Conservation (phyloP, 352 stramenopile genomes). For the Globisporangium canariense region DNA sequence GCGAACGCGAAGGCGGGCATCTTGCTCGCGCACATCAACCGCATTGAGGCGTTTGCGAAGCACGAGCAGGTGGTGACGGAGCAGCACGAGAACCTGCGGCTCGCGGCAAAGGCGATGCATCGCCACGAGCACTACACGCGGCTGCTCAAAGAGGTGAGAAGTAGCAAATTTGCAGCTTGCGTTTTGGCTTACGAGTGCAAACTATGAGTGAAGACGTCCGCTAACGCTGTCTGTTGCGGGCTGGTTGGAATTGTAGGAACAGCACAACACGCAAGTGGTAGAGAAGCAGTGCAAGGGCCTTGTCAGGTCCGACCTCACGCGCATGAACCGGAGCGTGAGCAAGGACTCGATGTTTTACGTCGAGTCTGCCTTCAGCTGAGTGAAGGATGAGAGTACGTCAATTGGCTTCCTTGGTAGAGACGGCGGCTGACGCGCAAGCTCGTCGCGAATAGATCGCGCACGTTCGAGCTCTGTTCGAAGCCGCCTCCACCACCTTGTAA, state of each 20-base stretch:
- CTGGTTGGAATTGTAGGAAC: slow-evolving; percentile 24
- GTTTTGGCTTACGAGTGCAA: not conserved
- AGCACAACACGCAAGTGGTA: slow-evolving; percentile 24
- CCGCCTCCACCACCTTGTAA: too few relatives aligned
- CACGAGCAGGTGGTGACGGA: slow-evolving; percentile 30
- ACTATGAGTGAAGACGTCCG: not conserved
- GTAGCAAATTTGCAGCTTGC: not conserved
- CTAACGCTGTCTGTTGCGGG: not conserved
- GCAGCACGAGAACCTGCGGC: slow-evolving; percentile 36
- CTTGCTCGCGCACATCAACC: slow-evolving; percentile 47
- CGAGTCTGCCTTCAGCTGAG: slow-evolving; percentile 7
- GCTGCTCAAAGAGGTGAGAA: slow-evolving; percentile 30
- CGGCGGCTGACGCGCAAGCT: too few relatives aligned
- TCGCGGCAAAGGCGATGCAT: slow-evolving; percentile 45
- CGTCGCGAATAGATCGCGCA: too few relatives aligned
- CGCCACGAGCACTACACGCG: slow-evolving; percentile 40
- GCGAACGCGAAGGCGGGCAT: slow-evolving; percentile 31
- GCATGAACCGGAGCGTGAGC: slow-evolving; percentile 38
- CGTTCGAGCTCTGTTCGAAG: too few relatives aligned
- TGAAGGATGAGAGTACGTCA: not conserved
- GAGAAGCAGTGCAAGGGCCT: slow-evolving; percentile 45
- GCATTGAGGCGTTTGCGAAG: slow-evolving; percentile 38
- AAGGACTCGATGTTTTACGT: slow-evolving; percentile 66
- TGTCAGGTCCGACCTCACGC: slow-evolving; percentile 22
- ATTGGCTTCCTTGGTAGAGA: not conserved